Conservation (phyloP, 2,329 filamentous ascomycete species). For the Xylariomycetidae sp. region DNA sequence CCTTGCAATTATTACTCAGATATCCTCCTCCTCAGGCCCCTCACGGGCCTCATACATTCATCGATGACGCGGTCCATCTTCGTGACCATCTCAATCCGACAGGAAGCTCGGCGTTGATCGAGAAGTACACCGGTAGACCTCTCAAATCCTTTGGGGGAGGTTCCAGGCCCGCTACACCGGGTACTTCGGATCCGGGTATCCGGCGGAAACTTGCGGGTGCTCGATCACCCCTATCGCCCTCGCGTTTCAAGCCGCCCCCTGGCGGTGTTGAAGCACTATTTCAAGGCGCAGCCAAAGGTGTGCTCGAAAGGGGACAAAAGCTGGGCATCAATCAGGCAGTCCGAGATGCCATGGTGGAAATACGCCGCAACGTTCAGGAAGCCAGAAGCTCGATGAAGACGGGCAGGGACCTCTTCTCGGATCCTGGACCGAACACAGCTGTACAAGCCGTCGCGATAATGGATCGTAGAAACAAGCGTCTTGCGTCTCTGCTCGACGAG, state of each 20-base stretch:
- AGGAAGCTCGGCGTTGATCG: constrained; percentile 62
- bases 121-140: constrained; percentile 62
- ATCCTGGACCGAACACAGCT: constrained; percentile 24
- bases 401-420: constrained; percentile 30
- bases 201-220: constrained; percentile 36
- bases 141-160: constrained; percentile 30
- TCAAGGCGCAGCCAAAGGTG: constrained; percentile 70
- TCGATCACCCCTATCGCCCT: constrained; percentile 43
- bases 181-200: constrained; percentile 30
- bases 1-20: constrained; percentile 74
- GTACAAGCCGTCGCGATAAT: constrained; percentile 43
- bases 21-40: constrained; percentile 66
- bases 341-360: constrained; percentile 75
- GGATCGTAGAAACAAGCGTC: constrained; percentile 60
- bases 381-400: constrained; percentile 39
- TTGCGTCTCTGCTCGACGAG: constrained; percentile 65
- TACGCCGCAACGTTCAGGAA: constrained; percentile 70
- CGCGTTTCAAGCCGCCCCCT: constrained; percentile 47
- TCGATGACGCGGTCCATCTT: constrained; percentile 78
- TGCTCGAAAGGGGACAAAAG: constrained; percentile 68
- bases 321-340: constrained; percentile 77
- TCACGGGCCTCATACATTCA: constrained; percentile 70
- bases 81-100: constrained; percentile 57
- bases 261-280: constrained; percentile 65
- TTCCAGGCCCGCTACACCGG: constrained; percentile 30